Conservation (phyloP, 176 grass and related monocot species). For the Pharus latifolius region DNA sequence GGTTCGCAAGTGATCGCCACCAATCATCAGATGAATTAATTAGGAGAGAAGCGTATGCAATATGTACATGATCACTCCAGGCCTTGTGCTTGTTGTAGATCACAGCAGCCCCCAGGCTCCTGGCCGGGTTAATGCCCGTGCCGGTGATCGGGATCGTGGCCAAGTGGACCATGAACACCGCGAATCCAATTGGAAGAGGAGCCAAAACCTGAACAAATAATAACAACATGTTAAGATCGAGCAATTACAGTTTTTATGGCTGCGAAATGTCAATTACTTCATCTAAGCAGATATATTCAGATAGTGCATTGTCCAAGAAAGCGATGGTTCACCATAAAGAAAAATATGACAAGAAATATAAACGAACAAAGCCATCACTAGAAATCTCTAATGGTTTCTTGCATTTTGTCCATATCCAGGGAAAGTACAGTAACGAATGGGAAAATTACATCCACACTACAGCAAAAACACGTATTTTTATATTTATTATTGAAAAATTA, state of each 20-base stretch:
- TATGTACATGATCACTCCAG: slow-evolving; percentile 79
- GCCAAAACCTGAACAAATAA: slow-evolving; percentile 60
- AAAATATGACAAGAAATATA: not conserved
- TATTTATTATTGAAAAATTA: no score
- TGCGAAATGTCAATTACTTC: not conserved
- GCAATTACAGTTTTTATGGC: not conserved
- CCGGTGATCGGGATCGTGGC: slow-evolving; percentile 92
- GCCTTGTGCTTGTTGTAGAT: slow-evolving; percentile 86
- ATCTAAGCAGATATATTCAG: not conserved
- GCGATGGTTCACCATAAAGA: not conserved
- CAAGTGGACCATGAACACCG: slow-evolving; percentile 95
- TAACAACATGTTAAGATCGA: not conserved
- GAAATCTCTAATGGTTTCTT: not conserved
- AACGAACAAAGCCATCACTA: not conserved
- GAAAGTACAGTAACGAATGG: no score
- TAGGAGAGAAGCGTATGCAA: not conserved
- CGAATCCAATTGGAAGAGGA: slow-evolving; percentile 92
- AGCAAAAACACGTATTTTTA: no score
- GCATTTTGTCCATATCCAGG: not conserved
- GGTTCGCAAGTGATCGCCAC: not conserved
- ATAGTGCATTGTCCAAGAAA: not conserved
- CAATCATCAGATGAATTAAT: not conserved
- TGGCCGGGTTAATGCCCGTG: slow-evolving; percentile 89
- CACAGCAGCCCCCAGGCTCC: slow-evolving; percentile 82
- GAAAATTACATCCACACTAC: no score